Conservation (phyloP, 345 rosid genomes). For the Populus alba region DNA sequence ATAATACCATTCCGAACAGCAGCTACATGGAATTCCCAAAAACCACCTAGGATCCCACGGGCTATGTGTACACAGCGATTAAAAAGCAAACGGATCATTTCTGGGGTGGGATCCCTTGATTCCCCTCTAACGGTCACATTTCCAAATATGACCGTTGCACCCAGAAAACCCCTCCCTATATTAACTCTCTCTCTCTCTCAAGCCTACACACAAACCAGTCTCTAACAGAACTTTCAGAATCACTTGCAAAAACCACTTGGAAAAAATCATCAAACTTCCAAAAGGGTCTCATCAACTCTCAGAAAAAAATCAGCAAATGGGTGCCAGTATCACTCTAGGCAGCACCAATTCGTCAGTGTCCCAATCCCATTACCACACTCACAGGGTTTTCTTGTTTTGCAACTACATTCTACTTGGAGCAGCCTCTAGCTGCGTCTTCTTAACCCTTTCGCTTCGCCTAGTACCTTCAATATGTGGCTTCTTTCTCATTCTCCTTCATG, state of each 20-base stretch:
- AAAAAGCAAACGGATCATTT: background rate
- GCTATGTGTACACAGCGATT: background rate
- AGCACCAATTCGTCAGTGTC: conserved; percentile 20
- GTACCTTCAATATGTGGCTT: conserved; percentile 75
- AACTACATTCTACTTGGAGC: conserved; percentile 90
- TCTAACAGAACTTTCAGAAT: background rate
- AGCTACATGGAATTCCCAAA: no score
- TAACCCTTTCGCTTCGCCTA: conserved; percentile 82
- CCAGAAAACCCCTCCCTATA: background rate
- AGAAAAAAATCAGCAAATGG: conserved; percentile 21
- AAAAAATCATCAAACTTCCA: background rate
- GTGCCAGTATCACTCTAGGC: conserved; percentile 24
- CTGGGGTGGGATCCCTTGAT: background rate
- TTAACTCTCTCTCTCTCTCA: background rate
- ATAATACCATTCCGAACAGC: no score
- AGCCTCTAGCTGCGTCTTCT: conserved; percentile 85
- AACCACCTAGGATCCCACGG: no score
- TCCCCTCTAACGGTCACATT: background rate
- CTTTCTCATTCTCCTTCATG: conserved; percentile 54
- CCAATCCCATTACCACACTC: conserved; percentile 51
- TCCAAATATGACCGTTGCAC: conserved; percentile 1
- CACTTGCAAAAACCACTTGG: background rate
- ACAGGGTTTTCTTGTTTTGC: conserved; percentile 68
- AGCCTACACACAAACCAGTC: background rate
- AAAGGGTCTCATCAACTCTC: background rate